Percentiles rank a stretch among this genome's conserved stretches.
phyloP scores from a whole-genome alignment of 129 eudicot species.

The Oenanthe sinensis region DNA sequence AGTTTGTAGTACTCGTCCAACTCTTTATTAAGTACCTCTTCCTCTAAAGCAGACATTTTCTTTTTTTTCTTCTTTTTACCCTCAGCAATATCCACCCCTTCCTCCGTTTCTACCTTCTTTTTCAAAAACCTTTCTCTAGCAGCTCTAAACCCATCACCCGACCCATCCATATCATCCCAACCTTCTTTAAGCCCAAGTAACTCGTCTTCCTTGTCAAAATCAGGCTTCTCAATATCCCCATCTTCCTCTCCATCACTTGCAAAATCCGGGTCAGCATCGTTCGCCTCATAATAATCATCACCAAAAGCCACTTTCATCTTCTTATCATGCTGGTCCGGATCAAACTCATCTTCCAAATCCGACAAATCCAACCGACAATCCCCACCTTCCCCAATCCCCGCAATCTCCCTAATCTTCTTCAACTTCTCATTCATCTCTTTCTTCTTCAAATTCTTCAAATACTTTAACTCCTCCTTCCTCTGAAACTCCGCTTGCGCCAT shows the following conservation, averaged over 20 bases:
- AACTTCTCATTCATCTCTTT: slow-evolving; percentile 80
- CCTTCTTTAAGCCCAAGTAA: slow-evolving; percentile 72
- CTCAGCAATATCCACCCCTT: slow-evolving; percentile 19
- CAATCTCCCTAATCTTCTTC: slow-evolving; percentile 52
- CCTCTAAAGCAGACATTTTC: slow-evolving; percentile 32
- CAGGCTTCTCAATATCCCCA: slow-evolving; percentile 51
- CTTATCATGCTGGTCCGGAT: slow-evolving; percentile 62
- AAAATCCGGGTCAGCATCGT: slow-evolving; percentile 71
- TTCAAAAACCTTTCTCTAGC: slow-evolving; percentile 36
- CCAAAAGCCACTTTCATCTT: slow-evolving; percentile 71
- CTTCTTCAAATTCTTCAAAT: slow-evolving; percentile 80
- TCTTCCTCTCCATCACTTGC: slow-evolving; percentile 59
- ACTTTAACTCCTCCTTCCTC: slow-evolving; percentile 73
- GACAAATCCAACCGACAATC: slow-evolving; percentile 40
- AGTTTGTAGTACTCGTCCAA: slow-evolving; percentile 71
- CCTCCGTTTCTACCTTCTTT: slow-evolving; percentile 23
- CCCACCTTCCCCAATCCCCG: slow-evolving; percentile 44
- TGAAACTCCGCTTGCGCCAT: slow-evolving; percentile 54
- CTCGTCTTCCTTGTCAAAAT: slow-evolving; percentile 77
- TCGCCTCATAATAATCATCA: slow-evolving; percentile 55
- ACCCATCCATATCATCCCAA: slow-evolving; percentile 46
- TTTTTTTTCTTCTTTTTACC: slow-evolving; percentile 52
- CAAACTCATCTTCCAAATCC: slow-evolving; percentile 83
- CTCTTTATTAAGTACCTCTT: slow-evolving; percentile 42
- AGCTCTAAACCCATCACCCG: slow-evolving; percentile 44